phyloP scores from a whole-genome alignment of 2,329 filamentous ascomycete genomes.

The Emergomyces africanus region DNA sequence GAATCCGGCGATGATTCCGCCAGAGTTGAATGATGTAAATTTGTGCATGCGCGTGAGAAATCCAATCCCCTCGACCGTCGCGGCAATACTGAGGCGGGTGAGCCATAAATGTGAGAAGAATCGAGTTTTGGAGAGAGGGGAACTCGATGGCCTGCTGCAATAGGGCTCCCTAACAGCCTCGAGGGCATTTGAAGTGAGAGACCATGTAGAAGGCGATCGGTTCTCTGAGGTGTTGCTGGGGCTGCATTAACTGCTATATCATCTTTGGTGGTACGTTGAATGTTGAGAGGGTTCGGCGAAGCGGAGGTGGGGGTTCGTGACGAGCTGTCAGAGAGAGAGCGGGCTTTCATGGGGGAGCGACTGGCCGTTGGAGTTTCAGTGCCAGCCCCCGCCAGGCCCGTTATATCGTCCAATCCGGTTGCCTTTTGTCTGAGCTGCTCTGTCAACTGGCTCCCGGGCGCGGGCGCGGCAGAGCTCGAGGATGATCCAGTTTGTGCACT shows the following conservation, averaged over 20 bases:
- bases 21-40: conserved; percentile 87
- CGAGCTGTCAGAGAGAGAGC: conserved; percentile 53
- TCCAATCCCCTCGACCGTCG: conserved; percentile 81
- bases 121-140: conserved; percentile 81
- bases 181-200: conserved; percentile 59
- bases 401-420: conserved; percentile 12
- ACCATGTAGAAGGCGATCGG: conserved; percentile 49
- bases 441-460: conserved; percentile 26
- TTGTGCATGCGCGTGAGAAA: conserved; percentile 86
- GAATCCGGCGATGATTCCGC: conserved; percentile 85
- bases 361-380: not conserved
- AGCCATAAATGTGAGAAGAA: conserved; percentile 70
- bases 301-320: conserved; percentile 44
- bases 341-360: conserved; percentile 37
- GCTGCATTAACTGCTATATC: conserved; percentile 44
- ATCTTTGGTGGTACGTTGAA: conserved; percentile 50
- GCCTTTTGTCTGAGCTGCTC: conserved; percentile 22
- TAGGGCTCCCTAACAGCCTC: conserved; percentile 30
- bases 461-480: not conserved
- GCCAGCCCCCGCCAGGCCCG: conserved; percentile 1
- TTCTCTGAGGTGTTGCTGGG: conserved; percentile 61
- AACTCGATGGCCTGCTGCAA: conserved; percentile 42
- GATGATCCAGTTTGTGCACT: not conserved
- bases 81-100: conserved; percentile 76
- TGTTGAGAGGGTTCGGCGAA: conserved; percentile 46